A percentile compares a stretch with the other conserved stretches of the same genome.
Conservation (phyloP, 2,329 filamentous ascomycete genomes). For the Colletotrichum simmondsii region DNA sequence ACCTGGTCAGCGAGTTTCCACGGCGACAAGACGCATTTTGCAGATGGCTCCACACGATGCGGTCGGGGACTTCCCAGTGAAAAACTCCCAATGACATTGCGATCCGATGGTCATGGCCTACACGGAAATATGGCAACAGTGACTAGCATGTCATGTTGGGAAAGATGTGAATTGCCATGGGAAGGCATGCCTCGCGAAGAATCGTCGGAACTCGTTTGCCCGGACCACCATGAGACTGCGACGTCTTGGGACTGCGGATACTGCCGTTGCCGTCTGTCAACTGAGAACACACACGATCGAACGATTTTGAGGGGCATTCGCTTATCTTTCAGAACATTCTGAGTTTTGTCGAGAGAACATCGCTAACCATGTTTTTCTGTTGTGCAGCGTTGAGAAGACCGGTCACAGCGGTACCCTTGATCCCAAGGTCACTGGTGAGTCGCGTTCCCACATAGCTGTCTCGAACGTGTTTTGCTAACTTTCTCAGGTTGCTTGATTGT, state of each 20-base stretch:
- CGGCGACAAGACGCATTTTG: background rate
- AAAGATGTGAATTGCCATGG: background rate
- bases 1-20: background rate
- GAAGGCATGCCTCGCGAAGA: background rate
- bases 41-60: background rate
- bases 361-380: background rate
- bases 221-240: background rate
- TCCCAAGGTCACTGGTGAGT: slow-evolving; percentile 88
- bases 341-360: background rate
- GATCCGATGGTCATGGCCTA: background rate
- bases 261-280: slow-evolving; percentile 14
- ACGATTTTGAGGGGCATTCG: slow-evolving; percentile 9
- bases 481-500: slow-evolving; percentile 35
- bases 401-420: slow-evolving; percentile 98
- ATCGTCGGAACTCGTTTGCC: background rate
- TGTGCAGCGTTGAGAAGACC: slow-evolving; percentile 85
- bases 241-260: background rate
- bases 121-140: background rate
- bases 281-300: background rate
- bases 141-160: background rate
- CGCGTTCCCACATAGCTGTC: slow-evolving; percentile 78
- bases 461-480: slow-evolving; percentile 57
- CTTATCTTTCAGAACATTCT: background rate
- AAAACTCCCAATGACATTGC: background rate
- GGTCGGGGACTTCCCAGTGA: background rate